Conservation (phyloP, 2,329 filamentous ascomycete genomes). For the Chrysoporthe puriensis region DNA sequence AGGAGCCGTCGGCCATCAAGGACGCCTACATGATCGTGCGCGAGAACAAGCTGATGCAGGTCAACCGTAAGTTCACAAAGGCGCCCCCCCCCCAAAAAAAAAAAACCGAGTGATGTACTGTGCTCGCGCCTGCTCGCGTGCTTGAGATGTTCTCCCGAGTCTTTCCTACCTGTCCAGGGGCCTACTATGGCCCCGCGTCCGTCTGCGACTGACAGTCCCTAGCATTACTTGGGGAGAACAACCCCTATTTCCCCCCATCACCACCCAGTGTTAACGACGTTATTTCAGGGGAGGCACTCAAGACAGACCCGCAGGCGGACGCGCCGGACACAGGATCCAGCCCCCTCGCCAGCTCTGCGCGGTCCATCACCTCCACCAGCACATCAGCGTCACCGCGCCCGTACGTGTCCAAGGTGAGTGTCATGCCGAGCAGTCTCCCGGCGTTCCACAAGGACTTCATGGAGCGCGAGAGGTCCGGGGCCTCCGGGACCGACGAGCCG, state of each 20-base stretch:
- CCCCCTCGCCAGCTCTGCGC: conserved; percentile 57
- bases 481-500: conserved; percentile 44
- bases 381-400: conserved; percentile 54
- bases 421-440: conserved; percentile 88
- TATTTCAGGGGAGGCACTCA: conserved; percentile 51
- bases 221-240: conserved; percentile 54
- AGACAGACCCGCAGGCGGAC: conserved; percentile 31
- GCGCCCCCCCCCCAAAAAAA: background rate
- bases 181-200: conserved; percentile 8
- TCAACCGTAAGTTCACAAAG: conserved; percentile 71
- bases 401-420: conserved; percentile 83
- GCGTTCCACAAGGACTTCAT: conserved; percentile 91
- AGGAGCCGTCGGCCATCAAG: conserved; percentile 97
- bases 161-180: conserved; percentile 5
- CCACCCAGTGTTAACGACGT: conserved; percentile 57
- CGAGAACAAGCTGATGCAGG: conserved; percentile 97
- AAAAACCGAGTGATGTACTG: background rate
- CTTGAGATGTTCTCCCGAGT: background rate
- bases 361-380: conserved; percentile 56
- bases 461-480: conserved; percentile 66
- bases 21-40: conserved; percentile 98
- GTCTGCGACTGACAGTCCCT: conserved; percentile 34
- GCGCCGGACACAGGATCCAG: conserved; percentile 46
- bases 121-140: conserved; percentile 7
- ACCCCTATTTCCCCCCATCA: conserved; percentile 47